Conservation (phyloP, 805 yeast genomes). For the Teunomyces gatunensis region DNA sequence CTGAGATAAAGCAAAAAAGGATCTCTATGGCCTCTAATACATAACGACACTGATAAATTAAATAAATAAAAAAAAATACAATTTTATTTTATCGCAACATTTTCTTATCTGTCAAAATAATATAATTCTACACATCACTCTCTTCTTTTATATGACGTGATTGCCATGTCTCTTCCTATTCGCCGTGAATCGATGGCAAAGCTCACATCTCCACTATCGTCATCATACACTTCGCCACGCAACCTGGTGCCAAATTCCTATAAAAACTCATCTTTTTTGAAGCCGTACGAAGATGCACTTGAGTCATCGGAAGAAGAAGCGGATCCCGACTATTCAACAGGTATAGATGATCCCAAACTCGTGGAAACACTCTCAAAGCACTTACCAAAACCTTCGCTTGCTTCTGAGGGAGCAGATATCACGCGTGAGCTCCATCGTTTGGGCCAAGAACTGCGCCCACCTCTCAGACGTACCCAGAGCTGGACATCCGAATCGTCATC, state of each 20-base stretch:
- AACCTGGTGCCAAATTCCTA: conserved; percentile 15
- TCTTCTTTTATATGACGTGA: neutral
- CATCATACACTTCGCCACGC: conserved; percentile 19
- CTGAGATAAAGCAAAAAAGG: no score
- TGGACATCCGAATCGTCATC: conserved; percentile 18
- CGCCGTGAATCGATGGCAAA: conserved; percentile 31
- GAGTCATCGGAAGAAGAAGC: conserved; percentile 8
- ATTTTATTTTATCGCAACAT: neutral
- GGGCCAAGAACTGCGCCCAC: conserved; percentile 6
- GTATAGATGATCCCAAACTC: conserved; percentile 31
- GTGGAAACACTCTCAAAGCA: conserved; percentile 35
- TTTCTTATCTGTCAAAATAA: neutral
- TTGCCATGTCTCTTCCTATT: conserved; percentile 2
- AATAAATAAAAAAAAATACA: no score
- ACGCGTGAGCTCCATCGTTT: conserved; percentile 45
- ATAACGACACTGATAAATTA: neutral
- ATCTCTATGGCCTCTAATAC: neutral
- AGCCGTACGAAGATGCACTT: conserved; percentile 1
- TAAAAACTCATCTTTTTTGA: neutral
- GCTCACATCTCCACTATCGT: conserved; percentile 15
- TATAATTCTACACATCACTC: neutral
- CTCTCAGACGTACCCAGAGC: conserved; percentile 13
- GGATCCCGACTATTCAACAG: conserved; percentile 13
- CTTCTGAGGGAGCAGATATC: conserved; percentile 50
- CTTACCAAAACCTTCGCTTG: conserved; percentile 35